phyloP scores from a whole-genome alignment of 2,329 filamentous ascomycete species.

The Pseudogymnoascus sp. region DNA sequence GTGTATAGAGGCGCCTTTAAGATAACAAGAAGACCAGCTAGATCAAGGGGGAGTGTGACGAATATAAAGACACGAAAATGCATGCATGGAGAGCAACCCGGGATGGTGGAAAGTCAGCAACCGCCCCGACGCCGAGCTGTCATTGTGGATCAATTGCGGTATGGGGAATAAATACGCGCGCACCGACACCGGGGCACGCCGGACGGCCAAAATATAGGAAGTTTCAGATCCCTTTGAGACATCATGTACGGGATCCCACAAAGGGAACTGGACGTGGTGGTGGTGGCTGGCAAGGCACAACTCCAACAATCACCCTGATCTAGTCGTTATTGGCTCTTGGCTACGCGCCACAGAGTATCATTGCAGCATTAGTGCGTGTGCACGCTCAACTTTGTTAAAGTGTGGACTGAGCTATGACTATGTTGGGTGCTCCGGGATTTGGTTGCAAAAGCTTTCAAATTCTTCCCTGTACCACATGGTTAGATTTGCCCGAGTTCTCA shows the following conservation, averaged over 20 bases:
- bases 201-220: background rate
- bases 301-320: background rate
- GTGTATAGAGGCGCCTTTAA: background rate
- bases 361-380: background rate
- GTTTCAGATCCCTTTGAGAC: conserved; percentile 1
- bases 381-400: background rate
- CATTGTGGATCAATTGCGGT: background rate
- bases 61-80: conserved; percentile 1
- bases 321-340: background rate
- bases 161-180: background rate
- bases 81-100: background rate
- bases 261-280: background rate
- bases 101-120: background rate
- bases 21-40: background rate
- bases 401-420: background rate
- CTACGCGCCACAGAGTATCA: background rate
- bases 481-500: background rate
- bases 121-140: background rate
- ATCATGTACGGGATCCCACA: background rate
- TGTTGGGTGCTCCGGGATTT: background rate
- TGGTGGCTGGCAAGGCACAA: background rate
- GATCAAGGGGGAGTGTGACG: background rate
- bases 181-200: background rate
- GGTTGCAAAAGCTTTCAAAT: background rate
- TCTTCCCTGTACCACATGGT: background rate